These are phyloP conservation scores for Zychaea mexicana DNA, from an alignment of 371 early-diverging fungal species.

Conservation along the genomic window DNA sequence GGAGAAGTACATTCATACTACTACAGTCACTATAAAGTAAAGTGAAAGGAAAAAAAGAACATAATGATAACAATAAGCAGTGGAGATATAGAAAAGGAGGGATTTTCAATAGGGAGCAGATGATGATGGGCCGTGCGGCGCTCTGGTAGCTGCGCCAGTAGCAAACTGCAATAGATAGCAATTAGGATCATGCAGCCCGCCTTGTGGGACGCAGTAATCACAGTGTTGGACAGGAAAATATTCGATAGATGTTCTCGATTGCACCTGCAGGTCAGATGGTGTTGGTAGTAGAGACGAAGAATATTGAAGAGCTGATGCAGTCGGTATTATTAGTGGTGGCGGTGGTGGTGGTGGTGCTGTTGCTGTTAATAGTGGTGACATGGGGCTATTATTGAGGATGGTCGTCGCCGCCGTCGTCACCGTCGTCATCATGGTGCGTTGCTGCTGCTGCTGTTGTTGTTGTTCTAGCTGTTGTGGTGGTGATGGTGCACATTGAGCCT, in stretches of 20 bases:
- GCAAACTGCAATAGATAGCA: constrained; percentile 15
- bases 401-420: neutral
- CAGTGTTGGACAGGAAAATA: constrained; percentile 22
- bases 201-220: constrained; percentile 27
- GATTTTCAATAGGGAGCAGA: neutral
- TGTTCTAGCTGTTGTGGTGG: too few relatives aligned
- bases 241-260: neutral
- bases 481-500: too few relatives aligned
- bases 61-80: neutral
- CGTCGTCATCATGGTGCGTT: too few relatives aligned
- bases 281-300: neutral
- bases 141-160: neutral
- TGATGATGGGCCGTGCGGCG: neutral
- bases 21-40: neutral
- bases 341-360: neutral
- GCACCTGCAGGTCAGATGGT: neutral
- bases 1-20: neutral
- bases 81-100: neutral
- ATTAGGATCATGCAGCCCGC: constrained; percentile 20
- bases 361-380: too few relatives aligned
- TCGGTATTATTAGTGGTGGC: neutral
- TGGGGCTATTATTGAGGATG: too few relatives aligned
- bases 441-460: too few relatives aligned
- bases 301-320: neutral
- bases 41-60: neutral